These are phyloP conservation scores for Acrodontium crateriforme DNA, from an alignment of 2,329 filamentous ascomycete genomes.

Conservation along the genomic window DNA sequence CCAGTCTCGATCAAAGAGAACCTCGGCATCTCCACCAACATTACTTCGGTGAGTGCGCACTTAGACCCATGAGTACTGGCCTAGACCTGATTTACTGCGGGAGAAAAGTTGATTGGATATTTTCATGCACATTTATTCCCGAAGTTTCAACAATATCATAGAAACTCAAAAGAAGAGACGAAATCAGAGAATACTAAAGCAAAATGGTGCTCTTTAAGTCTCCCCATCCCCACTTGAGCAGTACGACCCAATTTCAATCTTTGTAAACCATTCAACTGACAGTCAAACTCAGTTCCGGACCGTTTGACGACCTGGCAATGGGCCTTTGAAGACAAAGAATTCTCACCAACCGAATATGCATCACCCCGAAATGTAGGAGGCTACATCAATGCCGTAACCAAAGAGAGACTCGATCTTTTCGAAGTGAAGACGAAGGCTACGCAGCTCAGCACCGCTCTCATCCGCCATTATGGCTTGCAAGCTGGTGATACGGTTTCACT, in stretches of 20 bases:
- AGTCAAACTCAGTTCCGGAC: conserved; percentile 34
- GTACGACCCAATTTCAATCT: no score
- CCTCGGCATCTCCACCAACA: no score
- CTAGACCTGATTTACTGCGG: no score
- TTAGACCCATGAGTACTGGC: no score
- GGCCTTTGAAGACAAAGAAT: conserved; percentile 41
- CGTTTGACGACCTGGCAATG: conserved; percentile 45
- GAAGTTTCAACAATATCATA: no score
- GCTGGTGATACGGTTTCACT: conserved; percentile 43
- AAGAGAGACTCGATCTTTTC: conserved; percentile 41
- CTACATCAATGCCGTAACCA: conserved; percentile 45
- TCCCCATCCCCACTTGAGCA: no score
- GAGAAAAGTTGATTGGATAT: no score
- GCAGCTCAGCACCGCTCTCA: conserved; percentile 45
- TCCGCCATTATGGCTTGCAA: conserved; percentile 38
- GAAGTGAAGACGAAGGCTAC: conserved; percentile 43
- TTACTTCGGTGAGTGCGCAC: no score
- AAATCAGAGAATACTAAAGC: no score
- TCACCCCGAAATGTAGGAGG: conserved; percentile 26
- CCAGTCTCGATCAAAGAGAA: no score
- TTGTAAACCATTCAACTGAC: conserved; percentile 2
- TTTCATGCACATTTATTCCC: no score
- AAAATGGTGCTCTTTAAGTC: no score
- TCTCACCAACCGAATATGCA: conserved; percentile 32
- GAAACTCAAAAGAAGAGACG: not conserved